phyloP scores from a whole-genome alignment of 2,329 filamentous ascomycete species.

The Fusarium albosuccineum region DNA sequence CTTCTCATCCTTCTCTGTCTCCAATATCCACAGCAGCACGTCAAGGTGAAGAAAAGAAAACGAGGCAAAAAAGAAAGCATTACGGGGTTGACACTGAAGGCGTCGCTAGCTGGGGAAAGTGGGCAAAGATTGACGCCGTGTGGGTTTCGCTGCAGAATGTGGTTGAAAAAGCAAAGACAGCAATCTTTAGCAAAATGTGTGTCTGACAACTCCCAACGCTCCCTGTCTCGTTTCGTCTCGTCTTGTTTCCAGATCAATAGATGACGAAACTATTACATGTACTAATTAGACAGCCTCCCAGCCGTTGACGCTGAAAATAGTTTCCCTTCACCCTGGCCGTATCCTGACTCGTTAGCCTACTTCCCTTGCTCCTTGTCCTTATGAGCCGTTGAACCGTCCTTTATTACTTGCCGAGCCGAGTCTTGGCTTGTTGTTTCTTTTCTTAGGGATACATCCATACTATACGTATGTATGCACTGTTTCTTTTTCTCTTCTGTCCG shows the following conservation, averaged over 20 bases:
- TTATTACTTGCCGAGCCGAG: constrained; percentile 1
- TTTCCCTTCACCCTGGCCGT: neutral
- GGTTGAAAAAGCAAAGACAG: constrained; percentile 10
- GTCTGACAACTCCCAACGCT: neutral
- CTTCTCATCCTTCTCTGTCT: no score
- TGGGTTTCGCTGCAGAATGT: neutral
- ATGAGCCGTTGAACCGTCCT: neutral
- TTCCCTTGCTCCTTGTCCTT: neutral
- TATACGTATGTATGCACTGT: neutral
- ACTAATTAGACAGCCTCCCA: neutral
- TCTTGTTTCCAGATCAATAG: neutral
- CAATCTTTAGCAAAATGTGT: constrained; percentile 4
- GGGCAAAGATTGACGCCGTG: neutral
- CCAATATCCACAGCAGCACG: neutral
- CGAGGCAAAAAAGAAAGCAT: constrained; percentile 9
- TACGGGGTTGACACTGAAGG: constrained; percentile 3
- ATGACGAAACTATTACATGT: constrained; percentile 1
- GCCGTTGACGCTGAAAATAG: no score
- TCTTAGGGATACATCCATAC: neutral
- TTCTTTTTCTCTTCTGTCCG: constrained; percentile 6
- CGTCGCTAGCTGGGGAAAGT: constrained; percentile 7
- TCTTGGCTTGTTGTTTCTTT: constrained; percentile 1
- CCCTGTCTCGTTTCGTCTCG: neutral
- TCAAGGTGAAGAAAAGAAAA: neutral
- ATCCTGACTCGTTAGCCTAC: constrained; percentile 1